A percentile compares a stretch with the other conserved stretches of the same genome.
These are phyloP conservation scores for Fonsecaea pedrosoi DNA, from an alignment of 2,329 filamentous ascomycete species.

Conservation along the genomic window DNA sequence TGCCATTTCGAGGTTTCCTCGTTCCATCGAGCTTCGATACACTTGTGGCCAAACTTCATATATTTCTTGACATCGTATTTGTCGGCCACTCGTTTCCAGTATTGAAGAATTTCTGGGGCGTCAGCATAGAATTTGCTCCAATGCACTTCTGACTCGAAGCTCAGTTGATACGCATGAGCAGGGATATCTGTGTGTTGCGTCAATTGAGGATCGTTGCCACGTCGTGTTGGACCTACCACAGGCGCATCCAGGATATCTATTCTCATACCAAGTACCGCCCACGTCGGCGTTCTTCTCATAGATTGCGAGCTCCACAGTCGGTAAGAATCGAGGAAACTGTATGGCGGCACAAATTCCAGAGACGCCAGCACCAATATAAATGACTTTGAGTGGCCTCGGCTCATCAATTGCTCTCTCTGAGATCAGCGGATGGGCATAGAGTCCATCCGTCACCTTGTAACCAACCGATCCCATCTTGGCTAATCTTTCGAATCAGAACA, in stretches of 20 bases:
- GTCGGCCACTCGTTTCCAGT: conserved; percentile 34
- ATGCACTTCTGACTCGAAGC: conserved; percentile 27
- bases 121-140: conserved; percentile 41
- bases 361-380: conserved; percentile 48
- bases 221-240: conserved; percentile 26
- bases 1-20: conserved; percentile 40
- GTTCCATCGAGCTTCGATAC: conserved; percentile 38
- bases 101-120: conserved; percentile 38
- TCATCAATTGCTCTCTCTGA: conserved; percentile 38
- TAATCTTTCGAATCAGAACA: background rate
- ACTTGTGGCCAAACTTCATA: conserved; percentile 42
- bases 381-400: conserved; percentile 35
- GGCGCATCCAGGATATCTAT: conserved; percentile 35
- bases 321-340: conserved; percentile 31
- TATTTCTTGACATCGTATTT: conserved; percentile 41
- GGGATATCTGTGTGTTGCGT: conserved; percentile 28
- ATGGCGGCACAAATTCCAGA: conserved; percentile 44
- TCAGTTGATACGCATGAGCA: conserved; percentile 36
- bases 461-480: conserved; percentile 31
- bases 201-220: background rate
- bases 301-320: conserved; percentile 36
- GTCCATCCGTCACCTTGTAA: conserved; percentile 25
- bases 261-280: conserved; percentile 45
- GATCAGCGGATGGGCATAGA: conserved; percentile 35
- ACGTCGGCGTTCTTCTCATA: conserved; percentile 44